Evolutionary conservation across 805 yeast species (phyloP).

Genomic region (Metschnikowia orientalis): DNA sequence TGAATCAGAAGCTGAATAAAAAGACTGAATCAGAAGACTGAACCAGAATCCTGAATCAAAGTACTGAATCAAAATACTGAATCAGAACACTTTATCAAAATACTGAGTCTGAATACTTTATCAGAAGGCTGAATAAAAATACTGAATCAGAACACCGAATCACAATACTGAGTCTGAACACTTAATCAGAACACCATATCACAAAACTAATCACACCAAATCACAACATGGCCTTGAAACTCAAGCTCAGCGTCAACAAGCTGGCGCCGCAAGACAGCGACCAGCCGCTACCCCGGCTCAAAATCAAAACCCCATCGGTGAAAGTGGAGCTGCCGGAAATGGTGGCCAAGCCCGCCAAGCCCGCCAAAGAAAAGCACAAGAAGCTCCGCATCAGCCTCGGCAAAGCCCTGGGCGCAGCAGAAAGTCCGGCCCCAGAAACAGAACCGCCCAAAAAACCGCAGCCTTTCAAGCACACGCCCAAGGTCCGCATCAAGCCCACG

Average conservation of each 20-base stretch:
- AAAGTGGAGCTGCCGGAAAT: slow-evolving; percentile 9
- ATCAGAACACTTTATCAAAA: no score
- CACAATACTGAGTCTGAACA: no score
- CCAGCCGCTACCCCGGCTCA: slow-evolving; percentile 17
- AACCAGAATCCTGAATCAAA: no score
- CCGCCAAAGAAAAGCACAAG: slow-evolving; percentile 19
- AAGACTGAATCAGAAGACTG: no score
- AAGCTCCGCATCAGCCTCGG: slow-evolving; percentile 25
- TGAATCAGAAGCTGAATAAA: no score
- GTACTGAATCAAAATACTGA: no score
- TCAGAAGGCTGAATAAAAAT: no score
- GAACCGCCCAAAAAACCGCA: slow-evolving; percentile 5
- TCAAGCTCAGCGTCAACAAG: slow-evolving; percentile 19
- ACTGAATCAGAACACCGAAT: no score
- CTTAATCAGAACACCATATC: no score
- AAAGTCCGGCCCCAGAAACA: slow-evolving; percentile 6
- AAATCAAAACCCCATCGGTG: slow-evolving; percentile 20
- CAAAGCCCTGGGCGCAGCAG: slow-evolving; percentile 7
- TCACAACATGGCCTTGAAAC: slow-evolving; percentile 19
- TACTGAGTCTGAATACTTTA: no score
- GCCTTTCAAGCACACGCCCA: slow-evolving; percentile 30
- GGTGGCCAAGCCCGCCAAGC: slow-evolving; percentile 11
- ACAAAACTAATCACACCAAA: no score
- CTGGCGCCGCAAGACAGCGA: slow-evolving; percentile 1
- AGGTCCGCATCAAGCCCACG: slow-evolving; percentile 51